Conservation (phyloP, 2,329 filamentous ascomycete genomes). For the Hypomyces perniciosus region DNA sequence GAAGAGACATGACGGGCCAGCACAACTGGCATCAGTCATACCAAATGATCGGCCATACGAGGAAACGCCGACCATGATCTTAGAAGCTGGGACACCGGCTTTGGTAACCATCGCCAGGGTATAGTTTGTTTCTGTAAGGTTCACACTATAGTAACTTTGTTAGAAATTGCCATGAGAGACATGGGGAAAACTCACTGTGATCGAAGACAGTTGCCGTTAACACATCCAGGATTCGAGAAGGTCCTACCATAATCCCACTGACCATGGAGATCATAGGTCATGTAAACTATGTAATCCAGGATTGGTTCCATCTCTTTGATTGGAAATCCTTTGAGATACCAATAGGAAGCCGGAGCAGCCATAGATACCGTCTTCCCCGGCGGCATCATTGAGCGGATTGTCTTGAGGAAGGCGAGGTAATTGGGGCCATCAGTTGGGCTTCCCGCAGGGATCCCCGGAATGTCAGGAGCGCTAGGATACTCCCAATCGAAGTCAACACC, state of each 20-base stretch:
- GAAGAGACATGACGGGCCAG: conserved; percentile 17
- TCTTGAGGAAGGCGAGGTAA: conserved; percentile 16
- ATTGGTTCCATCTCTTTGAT: conserved; percentile 20
- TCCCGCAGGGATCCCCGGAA: conserved; percentile 25
- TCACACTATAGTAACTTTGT: background rate
- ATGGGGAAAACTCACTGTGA: background rate
- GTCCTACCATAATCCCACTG: conserved; percentile 21
- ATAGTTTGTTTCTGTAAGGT: conserved; percentile 22
- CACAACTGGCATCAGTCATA: conserved; percentile 21
- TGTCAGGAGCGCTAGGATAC: conserved; percentile 29
- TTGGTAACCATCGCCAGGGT: conserved; percentile 25
- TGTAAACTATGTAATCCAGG: conserved; percentile 30
- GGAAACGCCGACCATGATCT: conserved; percentile 21
- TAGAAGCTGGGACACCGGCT: conserved; percentile 21
- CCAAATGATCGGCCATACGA: conserved; percentile 25
- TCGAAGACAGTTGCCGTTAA: conserved; percentile 5
- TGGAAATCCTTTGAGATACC: conserved; percentile 28
- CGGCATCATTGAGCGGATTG: conserved; percentile 12
- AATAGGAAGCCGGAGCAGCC: conserved; percentile 25
- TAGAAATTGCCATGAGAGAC: too few relatives aligned
- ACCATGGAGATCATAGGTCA: conserved; percentile 28
- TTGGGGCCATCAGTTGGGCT: conserved; percentile 11
- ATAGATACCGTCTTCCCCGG: conserved; percentile 26
- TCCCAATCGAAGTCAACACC: conserved; percentile 45
- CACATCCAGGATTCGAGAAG: conserved; percentile 13